Percentiles rank a stretch among this genome's conserved stretches.
Conservation (phyloP, 352 stramenopile species). For the Phytophthora podocarpi region DNA sequence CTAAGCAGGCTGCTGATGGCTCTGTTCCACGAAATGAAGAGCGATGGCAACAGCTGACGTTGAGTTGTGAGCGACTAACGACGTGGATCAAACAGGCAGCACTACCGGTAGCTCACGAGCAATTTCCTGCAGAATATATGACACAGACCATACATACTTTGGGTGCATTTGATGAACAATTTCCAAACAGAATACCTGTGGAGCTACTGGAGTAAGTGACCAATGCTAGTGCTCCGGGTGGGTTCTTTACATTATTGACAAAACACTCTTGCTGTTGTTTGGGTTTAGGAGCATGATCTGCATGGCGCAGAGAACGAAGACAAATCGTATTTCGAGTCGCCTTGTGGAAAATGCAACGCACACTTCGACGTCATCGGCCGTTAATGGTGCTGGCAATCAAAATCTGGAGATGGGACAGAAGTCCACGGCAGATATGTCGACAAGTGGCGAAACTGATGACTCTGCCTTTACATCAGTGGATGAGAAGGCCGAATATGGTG, state of each 20-base stretch:
- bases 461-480: neutral
- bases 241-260: too few species aligned
- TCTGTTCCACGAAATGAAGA: neutral
- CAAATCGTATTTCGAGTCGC: neutral
- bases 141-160: conserved; percentile 3
- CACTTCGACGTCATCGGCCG: too few species aligned
- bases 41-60: conserved; percentile 2
- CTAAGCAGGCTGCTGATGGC: neutral
- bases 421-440: neutral
- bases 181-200: conserved; percentile 13
- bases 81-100: neutral
- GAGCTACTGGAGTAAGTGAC: conserved; percentile 17
- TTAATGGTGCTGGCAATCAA: neutral
- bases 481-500: too few species aligned
- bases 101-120: neutral
- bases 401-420: neutral
- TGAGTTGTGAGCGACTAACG: neutral
- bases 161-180: conserved; percentile 14
- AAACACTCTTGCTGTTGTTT: too few species aligned
- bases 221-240: too few species aligned
- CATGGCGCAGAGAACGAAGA: neutral
- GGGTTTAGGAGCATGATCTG: conserved; percentile 2
- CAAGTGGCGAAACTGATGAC: neutral
- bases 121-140: conserved; percentile 3
- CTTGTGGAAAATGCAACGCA: neutral